Base-by-base conservation (phyloP, 495 filamentous ascomycete genomes). In the Gamarada debralockiae region DNA sequence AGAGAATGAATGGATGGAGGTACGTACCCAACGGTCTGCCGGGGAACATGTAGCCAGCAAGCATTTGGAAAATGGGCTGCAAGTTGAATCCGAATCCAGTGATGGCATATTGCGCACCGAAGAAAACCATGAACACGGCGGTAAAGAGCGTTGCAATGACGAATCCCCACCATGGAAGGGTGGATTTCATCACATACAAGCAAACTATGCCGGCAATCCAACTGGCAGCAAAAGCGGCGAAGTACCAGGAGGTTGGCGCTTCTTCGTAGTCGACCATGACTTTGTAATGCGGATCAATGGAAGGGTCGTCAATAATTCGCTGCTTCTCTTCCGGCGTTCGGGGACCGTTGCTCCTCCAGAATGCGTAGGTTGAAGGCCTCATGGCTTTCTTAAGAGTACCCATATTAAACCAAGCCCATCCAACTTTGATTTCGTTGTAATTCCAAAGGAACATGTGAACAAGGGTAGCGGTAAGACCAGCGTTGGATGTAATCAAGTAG, bases 211-310 rank as follows among this genome's bases (percentile, higher is more conserved):
- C 81, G 1, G 77, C 64, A 27, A 77, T 50, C 42, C 79, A 76
- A 39, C 71, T 74, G 22, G 68, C 39, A 21, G 77, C 54, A 13
- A 83, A 64, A 2, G 79, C 61, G 0, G 51, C 48, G 0, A 59
- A 58, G 38, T 77, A 84, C 81, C 81, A 83, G 74, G 74, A 80
- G 59, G 67, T 66, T 4, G 81, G 79, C 2, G 66, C 61, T 53
- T 80, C 78, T 34, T 75, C 70, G 59, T 82, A 83, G 15, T 71
- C 65, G 50, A 65, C 52, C 56, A 59, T 59, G 20, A 59, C n/a
- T 34, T 64, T 60, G 58, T 78, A 75, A 50, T 80, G 77, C 0
- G 68, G 72, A 52, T 79, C 77, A 6, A 67, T 60, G 20, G 13
- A 23, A 3, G 45, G 45, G 46, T 54, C 42, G 5, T 21, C 58